Percentiles rank a stretch among this genome's conserved stretches.
These are phyloP conservation scores for Ulota crispa DNA, from an alignment of 225 moss, liverwort and hornwort species.

Conservation along the genomic window DNA sequence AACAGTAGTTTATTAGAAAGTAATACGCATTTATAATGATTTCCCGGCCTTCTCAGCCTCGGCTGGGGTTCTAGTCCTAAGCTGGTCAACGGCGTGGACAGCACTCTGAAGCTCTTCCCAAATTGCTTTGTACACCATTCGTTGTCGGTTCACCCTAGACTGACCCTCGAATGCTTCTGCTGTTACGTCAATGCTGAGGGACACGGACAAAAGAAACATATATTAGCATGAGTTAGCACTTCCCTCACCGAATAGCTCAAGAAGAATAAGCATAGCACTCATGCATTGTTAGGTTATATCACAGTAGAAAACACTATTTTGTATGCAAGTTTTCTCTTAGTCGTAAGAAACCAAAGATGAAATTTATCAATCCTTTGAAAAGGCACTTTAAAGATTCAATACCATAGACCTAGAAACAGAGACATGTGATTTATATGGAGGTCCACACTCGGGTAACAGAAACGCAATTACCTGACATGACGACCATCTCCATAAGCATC, in stretches of 20 bases:
- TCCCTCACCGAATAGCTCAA: neutral
- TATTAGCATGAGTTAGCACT: neutral
- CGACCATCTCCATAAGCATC: slow-evolving; percentile 97
- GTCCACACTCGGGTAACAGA: neutral
- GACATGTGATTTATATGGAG: too few species aligned
- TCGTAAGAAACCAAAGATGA: slow-evolving; percentile 1
- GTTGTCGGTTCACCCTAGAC: slow-evolving; percentile 77
- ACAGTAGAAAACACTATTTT: neutral
- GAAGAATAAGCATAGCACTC: neutral
- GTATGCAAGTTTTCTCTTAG: neutral
- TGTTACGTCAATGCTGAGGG: slow-evolving; percentile 73
- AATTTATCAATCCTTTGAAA: neutral
- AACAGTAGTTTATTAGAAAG: slow-evolving; percentile 8
- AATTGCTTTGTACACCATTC: slow-evolving; percentile 95
- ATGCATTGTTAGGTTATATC: neutral
- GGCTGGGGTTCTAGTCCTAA: slow-evolving; percentile 73
- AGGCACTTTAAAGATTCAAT: neutral
- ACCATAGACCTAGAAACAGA: neutral
- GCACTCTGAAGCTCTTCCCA: slow-evolving; percentile 94
- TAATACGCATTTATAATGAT: slow-evolving; percentile 29
- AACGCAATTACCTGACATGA: slow-evolving; percentile 69
- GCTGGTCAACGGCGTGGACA: slow-evolving; percentile 89
- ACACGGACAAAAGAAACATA: neutral
- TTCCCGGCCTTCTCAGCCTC: slow-evolving; percentile 61
- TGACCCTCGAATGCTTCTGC: slow-evolving; percentile 94